These are phyloP conservation scores for Metarhizium album DNA, from an alignment of 2,329 filamentous ascomycete genomes.

Conservation along the genomic window DNA sequence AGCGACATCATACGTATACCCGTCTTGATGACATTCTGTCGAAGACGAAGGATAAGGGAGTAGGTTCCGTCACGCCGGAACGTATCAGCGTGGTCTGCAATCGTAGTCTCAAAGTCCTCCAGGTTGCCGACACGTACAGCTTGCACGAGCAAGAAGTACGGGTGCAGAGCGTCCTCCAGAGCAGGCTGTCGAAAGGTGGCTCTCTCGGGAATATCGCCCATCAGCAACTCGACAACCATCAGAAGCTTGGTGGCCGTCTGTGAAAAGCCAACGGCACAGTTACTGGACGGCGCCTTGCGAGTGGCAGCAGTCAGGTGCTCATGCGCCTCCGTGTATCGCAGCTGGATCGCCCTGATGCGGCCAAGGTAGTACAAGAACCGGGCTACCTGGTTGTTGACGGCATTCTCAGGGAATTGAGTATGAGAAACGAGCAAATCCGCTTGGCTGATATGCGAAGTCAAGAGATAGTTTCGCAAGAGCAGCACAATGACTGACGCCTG, in stretches of 20 bases:
- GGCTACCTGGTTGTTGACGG: conserved; percentile 96
- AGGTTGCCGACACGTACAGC: conserved; percentile 94
- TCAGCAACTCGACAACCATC: conserved; percentile 88
- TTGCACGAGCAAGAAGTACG: conserved; percentile 89
- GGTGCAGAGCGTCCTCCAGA: conserved; percentile 78
- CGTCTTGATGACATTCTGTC: conserved; percentile 99
- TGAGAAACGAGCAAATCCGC: conserved; percentile 93
- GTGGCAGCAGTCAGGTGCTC: conserved; percentile 88
- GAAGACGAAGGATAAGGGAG: conserved; percentile 83
- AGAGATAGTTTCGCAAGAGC: conserved; percentile 88
- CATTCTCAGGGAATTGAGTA: conserved; percentile 87
- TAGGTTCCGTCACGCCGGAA: conserved; percentile 95
- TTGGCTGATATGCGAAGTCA: conserved; percentile 92
- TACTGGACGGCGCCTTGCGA: conserved; percentile 84
- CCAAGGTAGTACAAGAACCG: conserved; percentile 96
- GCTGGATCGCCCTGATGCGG: conserved; percentile 89
- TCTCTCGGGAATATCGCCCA: conserved; percentile 97
- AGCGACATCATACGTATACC: conserved; percentile 98
- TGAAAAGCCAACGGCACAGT: conserved; percentile 85
- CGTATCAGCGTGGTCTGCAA: conserved; percentile 67
- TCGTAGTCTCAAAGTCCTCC: conserved; percentile 81
- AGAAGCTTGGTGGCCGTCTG: conserved; percentile 95
- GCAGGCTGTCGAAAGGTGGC: conserved; percentile 84
- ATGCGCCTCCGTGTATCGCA: conserved; percentile 94
- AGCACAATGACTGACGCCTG: conserved; percentile 93